phyloP scores from a whole-genome alignment of 2,329 filamentous ascomycete species.

The Colletotrichum coccodes region DNA sequence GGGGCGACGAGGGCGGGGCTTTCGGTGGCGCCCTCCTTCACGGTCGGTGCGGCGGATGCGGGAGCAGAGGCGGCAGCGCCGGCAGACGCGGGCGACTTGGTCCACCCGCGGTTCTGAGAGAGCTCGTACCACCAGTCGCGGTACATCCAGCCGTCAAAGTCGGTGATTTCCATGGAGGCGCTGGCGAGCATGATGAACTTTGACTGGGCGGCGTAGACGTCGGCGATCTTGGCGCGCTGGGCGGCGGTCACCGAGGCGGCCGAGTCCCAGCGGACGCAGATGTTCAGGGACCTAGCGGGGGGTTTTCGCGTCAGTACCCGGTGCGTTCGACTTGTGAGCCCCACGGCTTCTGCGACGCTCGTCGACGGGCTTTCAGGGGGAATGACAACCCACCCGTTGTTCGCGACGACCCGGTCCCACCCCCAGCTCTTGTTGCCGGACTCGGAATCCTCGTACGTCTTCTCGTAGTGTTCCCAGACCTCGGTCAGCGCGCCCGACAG shows the following conservation, averaged over 20 bases:
- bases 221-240: slow-evolving; percentile 49
- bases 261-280: slow-evolving; percentile 57
- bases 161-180: slow-evolving; percentile 51
- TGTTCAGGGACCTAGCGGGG: slow-evolving; percentile 41
- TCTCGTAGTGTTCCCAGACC: slow-evolving; percentile 42
- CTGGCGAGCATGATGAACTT: slow-evolving; percentile 59
- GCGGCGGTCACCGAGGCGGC: slow-evolving; percentile 45
- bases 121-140: slow-evolving; percentile 56
- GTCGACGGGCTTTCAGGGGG: too few relatives aligned
- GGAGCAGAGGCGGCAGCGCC: background rate
- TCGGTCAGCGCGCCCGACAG: slow-evolving; percentile 38
- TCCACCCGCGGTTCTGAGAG: slow-evolving; percentile 40
- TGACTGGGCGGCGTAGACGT: slow-evolving; percentile 42
- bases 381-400: slow-evolving; percentile 33
- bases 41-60: background rate
- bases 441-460: slow-evolving; percentile 38
- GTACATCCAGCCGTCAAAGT: slow-evolving; percentile 60
- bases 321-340: background rate
- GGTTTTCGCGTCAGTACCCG: background rate
- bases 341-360: too few relatives aligned
- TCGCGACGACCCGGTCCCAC: slow-evolving; percentile 45
- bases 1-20: background rate
- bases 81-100: background rate
- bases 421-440: slow-evolving; percentile 43
- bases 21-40: background rate